Percentiles rank a stretch among this genome's conserved stretches.
Evolutionary conservation across 192 early-diverging fungal genomes (phyloP).

Genomic region (Phlyctochytrium arcticum): DNA sequence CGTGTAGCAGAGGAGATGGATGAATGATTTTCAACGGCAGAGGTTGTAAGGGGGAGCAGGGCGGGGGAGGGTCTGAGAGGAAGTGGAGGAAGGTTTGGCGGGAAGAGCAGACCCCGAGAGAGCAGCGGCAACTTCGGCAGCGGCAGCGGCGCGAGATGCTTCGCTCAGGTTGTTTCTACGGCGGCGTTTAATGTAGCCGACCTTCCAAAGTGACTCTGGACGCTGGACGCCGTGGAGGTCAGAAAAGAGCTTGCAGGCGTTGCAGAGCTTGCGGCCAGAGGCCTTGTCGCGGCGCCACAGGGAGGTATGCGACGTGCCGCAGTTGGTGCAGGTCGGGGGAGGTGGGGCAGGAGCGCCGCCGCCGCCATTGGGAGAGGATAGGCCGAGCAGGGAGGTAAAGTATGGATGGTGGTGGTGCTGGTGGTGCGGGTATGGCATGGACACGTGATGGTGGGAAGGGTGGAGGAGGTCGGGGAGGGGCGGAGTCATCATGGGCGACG

Average conservation of each 20-base stretch:
- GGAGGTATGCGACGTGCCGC: neutral
- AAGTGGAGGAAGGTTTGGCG: no score
- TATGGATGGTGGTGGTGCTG: neutral
- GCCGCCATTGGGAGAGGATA: neutral
- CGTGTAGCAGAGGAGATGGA: no score
- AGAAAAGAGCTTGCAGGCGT: neutral
- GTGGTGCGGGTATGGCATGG: neutral
- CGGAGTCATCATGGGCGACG: no score
- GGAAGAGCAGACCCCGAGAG: no score
- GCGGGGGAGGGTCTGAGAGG: no score
- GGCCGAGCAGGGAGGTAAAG: neutral
- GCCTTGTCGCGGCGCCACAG: slow-evolving; percentile 2
- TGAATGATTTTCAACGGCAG: no score
- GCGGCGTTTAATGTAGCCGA: neutral
- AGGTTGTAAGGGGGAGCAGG: no score
- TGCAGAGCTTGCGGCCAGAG: slow-evolving; percentile 1
- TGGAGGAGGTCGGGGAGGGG: no score
- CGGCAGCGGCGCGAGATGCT: no score
- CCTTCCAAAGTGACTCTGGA: neutral
- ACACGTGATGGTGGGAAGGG: neutral
- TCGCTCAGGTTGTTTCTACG: neutral
- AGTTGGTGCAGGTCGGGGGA: neutral
- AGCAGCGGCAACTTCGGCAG: no score
- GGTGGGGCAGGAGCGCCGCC: neutral
- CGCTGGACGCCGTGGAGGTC: slow-evolving; percentile 1